Evolutionary conservation across 1,284 basidiomycete genomes (phyloP), one percentile per base, ranked within the genome.

Genomic region (Ceratorhiza oryzae-sativae): DNA sequence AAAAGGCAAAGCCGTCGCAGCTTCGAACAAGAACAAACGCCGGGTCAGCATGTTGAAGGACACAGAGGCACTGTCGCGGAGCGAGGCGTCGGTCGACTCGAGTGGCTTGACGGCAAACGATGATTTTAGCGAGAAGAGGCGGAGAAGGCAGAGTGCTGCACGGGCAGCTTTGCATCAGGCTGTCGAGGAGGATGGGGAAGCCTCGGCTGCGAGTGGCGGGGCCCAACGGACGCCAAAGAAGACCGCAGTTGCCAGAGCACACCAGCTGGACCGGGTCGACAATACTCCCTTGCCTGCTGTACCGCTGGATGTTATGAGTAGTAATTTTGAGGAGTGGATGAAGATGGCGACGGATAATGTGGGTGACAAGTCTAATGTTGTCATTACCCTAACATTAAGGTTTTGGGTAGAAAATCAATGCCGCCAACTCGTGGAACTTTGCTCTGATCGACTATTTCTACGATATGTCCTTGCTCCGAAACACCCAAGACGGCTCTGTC

Each of bases 271-370:
- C 71, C 84, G 88, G 23, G 86, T 87, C 1, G 83, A 86, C 15
- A 85, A 87, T 71, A 85, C 86, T 1, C 84, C 86, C 0, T 81
- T 81, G 15, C 86, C 88, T 36, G 85, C 88, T 41, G 86, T 90
- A 15, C 84, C 88, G 0, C 81, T 90, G 76, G 92, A 95, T 77
- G 87, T 94, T 36, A 92, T 93, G 88, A 92, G 85, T 81, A 91
- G 88, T 45, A 96, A 95, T 77, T 96, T 91, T 79, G 97, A 99
- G 80, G 95, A 99, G 80, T 99, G 97, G 97, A 99, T 99, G 97
- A 99, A 98, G 84, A 92, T 99, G 89, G 96, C 96, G 1, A 98
- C 97, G 5, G 97, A 98, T 80, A 98, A 98, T 81, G 96, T 97
- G 78, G 77, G 90, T 84, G 30, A 10, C 9, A 15, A 10, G 25